These are phyloP conservation scores for Simmondsia chinensis DNA, from an alignment of 148 eudicot species.

Conservation along the genomic window DNA sequence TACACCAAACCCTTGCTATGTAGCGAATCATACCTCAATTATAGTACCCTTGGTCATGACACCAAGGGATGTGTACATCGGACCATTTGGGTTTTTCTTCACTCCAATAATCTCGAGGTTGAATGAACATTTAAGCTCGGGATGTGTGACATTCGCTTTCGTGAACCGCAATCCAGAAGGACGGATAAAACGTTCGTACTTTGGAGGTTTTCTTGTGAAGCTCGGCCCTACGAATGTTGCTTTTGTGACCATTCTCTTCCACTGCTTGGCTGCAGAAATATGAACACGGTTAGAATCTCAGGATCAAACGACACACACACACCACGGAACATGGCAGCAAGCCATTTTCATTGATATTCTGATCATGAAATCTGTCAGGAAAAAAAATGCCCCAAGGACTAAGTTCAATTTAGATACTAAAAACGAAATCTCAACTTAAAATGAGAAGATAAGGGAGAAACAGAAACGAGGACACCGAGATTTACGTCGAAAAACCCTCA, in stretches of 20 bases:
- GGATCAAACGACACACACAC: too few relatives aligned
- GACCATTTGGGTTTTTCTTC: slow-evolving; percentile 94
- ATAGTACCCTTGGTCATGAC: slow-evolving; percentile 92
- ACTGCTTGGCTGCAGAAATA: slow-evolving; percentile 76
- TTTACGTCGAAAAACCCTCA: too few relatives aligned
- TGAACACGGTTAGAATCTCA: too few relatives aligned
- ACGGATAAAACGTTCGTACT: slow-evolving; percentile 92
- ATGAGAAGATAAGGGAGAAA: too few relatives aligned
- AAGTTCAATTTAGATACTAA: too few relatives aligned
- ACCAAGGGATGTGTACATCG: slow-evolving; percentile 92
- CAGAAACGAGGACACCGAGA: too few relatives aligned
- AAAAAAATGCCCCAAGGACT: too few relatives aligned
- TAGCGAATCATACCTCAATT: slow-evolving; percentile 51
- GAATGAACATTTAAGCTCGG: slow-evolving; percentile 93
- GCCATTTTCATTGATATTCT: too few relatives aligned
- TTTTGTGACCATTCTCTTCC: slow-evolving; percentile 98
- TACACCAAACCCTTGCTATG: too few relatives aligned
- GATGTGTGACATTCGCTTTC: slow-evolving; percentile 94
- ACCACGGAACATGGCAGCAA: too few relatives aligned
- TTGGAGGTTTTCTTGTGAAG: slow-evolving; percentile 95
- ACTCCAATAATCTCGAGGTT: slow-evolving; percentile 97
- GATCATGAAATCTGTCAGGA: too few relatives aligned
- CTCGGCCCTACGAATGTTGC: slow-evolving; percentile 91
- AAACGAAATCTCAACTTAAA: too few relatives aligned
- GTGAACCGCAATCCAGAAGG: slow-evolving; percentile 84